These are phyloP conservation scores for Arctostaphylos glauca DNA, from an alignment of 148 eudicot genomes.

Conservation along the genomic window DNA sequence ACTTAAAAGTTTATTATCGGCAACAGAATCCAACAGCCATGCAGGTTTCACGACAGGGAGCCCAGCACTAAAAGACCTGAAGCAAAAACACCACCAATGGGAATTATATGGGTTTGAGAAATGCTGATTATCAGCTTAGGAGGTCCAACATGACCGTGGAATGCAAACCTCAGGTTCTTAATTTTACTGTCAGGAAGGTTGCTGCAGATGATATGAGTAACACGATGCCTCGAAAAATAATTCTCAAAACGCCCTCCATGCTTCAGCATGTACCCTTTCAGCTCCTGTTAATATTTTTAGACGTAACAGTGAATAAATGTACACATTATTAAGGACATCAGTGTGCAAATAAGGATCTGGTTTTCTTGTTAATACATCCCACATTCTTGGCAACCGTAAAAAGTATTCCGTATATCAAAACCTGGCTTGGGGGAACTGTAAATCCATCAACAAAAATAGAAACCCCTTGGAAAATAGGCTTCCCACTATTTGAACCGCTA, in stretches of 20 bases:
- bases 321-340: neutral
- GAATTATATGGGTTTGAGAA: neutral
- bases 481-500: conserved; percentile 42
- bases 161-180: conserved; percentile 72
- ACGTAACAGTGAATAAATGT: neutral
- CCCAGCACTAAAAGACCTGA: conserved; percentile 88
- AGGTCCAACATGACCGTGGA: neutral
- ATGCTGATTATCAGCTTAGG: neutral
- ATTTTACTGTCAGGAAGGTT: conserved; percentile 91
- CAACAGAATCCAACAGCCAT: conserved; percentile 82
- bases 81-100: conserved; percentile 16
- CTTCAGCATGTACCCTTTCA: conserved; percentile 80
- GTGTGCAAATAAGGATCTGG: neutral
- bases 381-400: neutral
- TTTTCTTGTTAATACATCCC: neutral
- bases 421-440: conserved; percentile 92
- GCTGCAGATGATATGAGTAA: conserved; percentile 91
- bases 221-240: conserved; percentile 87
- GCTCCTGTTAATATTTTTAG: conserved; percentile 45
- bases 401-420: conserved; percentile 20
- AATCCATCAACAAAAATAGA: conserved; percentile 95
- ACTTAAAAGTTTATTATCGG: conserved; percentile 66
- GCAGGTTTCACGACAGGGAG: conserved; percentile 89
- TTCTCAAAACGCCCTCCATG: conserved; percentile 88
- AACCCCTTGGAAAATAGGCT: conserved; percentile 71